Evolutionary conservation across 345 rosid species (phyloP).

Genomic region (Garcia nutans): DNA sequence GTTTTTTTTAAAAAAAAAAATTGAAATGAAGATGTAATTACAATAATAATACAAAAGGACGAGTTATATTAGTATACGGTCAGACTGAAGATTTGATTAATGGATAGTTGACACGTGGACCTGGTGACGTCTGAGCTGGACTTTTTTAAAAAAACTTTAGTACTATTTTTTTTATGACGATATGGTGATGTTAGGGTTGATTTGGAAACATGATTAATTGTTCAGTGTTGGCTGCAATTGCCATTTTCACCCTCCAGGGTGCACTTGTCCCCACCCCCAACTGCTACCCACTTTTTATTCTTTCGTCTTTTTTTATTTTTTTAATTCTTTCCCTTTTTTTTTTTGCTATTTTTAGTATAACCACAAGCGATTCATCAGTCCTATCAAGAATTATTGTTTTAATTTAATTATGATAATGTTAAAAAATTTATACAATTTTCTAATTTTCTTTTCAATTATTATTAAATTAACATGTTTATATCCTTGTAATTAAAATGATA

Average conservation of each 20-base stretch:
- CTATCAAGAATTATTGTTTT: too few species aligned
- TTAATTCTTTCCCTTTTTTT: neutral
- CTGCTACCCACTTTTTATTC: neutral
- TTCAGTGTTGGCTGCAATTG: constrained; percentile 17
- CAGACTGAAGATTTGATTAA: constrained; percentile 5
- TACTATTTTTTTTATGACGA: constrained; percentile 28
- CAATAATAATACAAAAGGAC: neutral
- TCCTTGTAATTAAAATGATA: too few species aligned
- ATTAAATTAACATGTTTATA: too few species aligned
- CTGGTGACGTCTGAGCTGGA: constrained; percentile 15
- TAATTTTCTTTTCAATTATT: too few species aligned
- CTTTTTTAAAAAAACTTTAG: constrained; percentile 13
- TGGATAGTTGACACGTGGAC: constrained; percentile 32
- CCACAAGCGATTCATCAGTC: too few species aligned
- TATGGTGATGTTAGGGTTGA: constrained; percentile 27
- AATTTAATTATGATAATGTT: too few species aligned
- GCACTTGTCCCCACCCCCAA: constrained; percentile 7
- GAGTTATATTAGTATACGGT: constrained; percentile 28
- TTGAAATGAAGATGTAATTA: neutral
- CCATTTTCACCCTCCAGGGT: constrained; percentile 18
- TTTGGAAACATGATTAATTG: constrained; percentile 22
- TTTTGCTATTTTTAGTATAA: neutral
- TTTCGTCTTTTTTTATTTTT: too few species aligned
- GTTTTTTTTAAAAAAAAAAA: neutral
- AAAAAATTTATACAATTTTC: too few species aligned